Base-by-base conservation (phyloP, 306 rosid genomes). In the Macrotyloma uniflorum region DNA sequence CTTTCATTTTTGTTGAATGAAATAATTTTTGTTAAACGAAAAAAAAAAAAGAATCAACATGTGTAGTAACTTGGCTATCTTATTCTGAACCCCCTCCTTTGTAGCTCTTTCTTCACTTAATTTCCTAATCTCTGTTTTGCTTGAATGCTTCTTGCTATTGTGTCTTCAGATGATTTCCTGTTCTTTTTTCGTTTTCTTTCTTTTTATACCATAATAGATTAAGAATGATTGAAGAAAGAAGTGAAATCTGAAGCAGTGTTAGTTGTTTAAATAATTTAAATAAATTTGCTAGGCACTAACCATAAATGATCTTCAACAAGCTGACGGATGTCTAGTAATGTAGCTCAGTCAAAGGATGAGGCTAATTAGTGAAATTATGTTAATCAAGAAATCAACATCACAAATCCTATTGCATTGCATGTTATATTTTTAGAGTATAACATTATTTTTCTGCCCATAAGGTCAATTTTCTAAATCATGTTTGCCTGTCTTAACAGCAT, bases 211-310 rank as follows among this genome's bases (percentile, higher is more conserved):
- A 15, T 59, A 59, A 59, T 59, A 28, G 24, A 59, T 28, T 15
- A 20, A 40, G 68, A 18, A 19, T 23, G 42, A 75, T 50, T 62
- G 26, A 51, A 50, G 68, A 40, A 43, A 28, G 10, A 50, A 33
- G 55, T 62, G 8, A 51, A 57, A 24, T 57, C 33, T 12, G 4
- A 24, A 35, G 10, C 54, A 1, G 62, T 23, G 18, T 18, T 62
- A 36, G 20, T 76, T 36, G 35, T 54, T 77, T 75, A 70, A 68
- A 49, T 71, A 42, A 24, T 79, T 70, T 32, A 51, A 71, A 35
- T 7, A 30, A 59, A 28, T 15, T 30, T 58, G 9, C 65, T 26
- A 0, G 18, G 36, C 65, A 58, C 11, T 59, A 2, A 40, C 20
- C 20, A 28, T 5, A 15, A 14, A 9, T 16, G 2, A 16, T 55